Evolutionary conservation across 371 early-diverging fungal species (phyloP).

Genomic region (Haplosporangium sp.): DNA sequence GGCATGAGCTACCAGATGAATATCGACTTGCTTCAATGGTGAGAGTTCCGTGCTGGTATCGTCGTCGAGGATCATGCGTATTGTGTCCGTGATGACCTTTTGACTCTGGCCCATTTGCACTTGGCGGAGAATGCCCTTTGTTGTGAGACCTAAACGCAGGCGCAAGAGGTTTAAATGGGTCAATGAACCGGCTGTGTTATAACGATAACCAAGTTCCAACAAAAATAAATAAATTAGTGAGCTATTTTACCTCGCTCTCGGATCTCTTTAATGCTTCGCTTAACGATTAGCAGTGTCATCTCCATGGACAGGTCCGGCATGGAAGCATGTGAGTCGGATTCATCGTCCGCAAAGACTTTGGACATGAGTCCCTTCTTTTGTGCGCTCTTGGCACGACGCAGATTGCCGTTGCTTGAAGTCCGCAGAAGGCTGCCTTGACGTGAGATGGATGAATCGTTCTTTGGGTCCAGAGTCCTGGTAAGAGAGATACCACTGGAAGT

Average conservation of each 20-base stretch:
- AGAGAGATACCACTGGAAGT: conserved; percentile 21
- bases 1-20: conserved; percentile 50
- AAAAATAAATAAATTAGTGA: neutral
- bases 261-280: conserved; percentile 53
- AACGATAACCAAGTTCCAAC: neutral
- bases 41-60: conserved; percentile 50
- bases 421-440: conserved; percentile 34
- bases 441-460: conserved; percentile 10
- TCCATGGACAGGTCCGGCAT: conserved; percentile 52
- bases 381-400: conserved; percentile 30
- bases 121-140: conserved; percentile 52
- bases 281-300: conserved; percentile 40
- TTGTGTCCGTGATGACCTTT: conserved; percentile 30
- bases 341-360: conserved; percentile 44
- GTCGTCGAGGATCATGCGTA: conserved; percentile 49
- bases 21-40: conserved; percentile 33
- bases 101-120: conserved; percentile 43
- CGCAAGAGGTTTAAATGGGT: neutral
- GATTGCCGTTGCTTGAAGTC: conserved; percentile 31
- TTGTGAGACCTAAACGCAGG: conserved; percentile 31
- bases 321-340: neutral
- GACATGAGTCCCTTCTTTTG: conserved; percentile 40
- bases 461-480: conserved; percentile 23
- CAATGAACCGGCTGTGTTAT: neutral
- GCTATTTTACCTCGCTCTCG: conserved; percentile 44